Base-by-base conservation (phyloP, 2,329 filamentous ascomycete species). In the Aureobasidium lini region DNA sequence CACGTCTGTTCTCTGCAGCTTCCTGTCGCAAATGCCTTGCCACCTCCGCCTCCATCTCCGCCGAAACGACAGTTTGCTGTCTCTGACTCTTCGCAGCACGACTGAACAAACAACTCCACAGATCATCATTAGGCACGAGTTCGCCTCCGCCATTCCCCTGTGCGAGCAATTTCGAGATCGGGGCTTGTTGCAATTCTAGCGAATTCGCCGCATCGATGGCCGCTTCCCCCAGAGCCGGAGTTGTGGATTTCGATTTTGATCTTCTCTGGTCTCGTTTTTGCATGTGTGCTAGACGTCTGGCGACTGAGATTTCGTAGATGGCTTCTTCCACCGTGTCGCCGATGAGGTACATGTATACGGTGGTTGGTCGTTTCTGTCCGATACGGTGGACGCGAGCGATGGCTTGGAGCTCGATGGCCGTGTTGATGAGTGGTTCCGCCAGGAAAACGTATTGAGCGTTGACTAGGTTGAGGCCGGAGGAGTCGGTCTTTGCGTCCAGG, bases 361-460 rank as follows among this genome's bases (percentile, higher is more conserved):
- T 96, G 0, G 94, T 99, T 64, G 89, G 82, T 54, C 89, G 85
- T 63, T 86, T 81, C 73, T 97, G 94, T 0, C 94, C 94, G 63
- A 99, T 99, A 37, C 94, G 85, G 70, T 99, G 91, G 1, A 99
- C 92, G 59, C 94, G 87, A 0, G 93, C 92, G 68, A 97, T 95
- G 13, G 92, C 93, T 72, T 99, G 94, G 9, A 97, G 80, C 72
- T 97, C 94, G 15, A 99, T 84, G 0, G 92, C 91, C 0, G 93
- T 93, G 69, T 97, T 96, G 66, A 97, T 84, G 3, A 97, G 78
- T 2, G 94, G 94, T 70, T 99, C 94, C 71, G 91, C 96, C 4
- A 99, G 81, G 69, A 97, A 95, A 1, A 97, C 91, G 69, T 97
- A 91, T 49, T 85, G 96, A 4, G 93, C 94, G 67, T 95, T 93